Evolutionary conservation across 805 yeast genomes (phyloP).

Genomic region (Barnettozyma salicaria): DNA sequence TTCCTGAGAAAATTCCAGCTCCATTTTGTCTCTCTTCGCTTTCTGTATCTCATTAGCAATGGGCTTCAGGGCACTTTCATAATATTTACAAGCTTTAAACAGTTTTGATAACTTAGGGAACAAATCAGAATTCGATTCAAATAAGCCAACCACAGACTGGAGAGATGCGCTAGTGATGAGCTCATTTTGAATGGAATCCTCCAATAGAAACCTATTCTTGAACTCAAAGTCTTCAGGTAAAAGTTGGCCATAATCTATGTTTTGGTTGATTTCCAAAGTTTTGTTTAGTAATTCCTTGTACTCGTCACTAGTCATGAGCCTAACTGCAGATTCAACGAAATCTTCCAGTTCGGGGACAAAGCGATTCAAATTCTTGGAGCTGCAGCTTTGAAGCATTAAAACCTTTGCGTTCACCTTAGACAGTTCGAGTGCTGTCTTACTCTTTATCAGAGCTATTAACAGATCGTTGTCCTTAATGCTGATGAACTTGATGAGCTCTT

Average conservation of each 20-base stretch:
- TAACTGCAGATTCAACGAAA: neutral
- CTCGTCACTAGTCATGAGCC: constrained; percentile 4
- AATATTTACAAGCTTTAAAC: neutral
- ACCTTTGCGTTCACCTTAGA: neutral
- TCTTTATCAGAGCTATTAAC: constrained; percentile 1
- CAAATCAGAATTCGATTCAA: neutral
- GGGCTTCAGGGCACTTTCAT: neutral
- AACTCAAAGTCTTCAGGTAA: neutral
- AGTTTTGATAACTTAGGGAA: neutral
- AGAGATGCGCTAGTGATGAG: neutral
- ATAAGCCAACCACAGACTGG: neutral
- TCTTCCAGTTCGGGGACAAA: neutral
- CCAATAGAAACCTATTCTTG: constrained; percentile 2
- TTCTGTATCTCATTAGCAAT: neutral
- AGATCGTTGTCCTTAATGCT: constrained; percentile 2
- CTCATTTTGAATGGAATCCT: neutral
- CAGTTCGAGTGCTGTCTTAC: neutral
- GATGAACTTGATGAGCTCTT: neutral
- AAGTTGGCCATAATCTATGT: too few relatives aligned
- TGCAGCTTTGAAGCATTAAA: neutral
- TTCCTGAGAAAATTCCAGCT: neutral
- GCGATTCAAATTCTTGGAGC: neutral
- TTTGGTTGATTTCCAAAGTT: neutral
- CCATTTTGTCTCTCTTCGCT: neutral
- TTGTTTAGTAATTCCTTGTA: neutral